Evolutionary conservation across 1,139 yeast genomes (phyloP).

Genomic region (Kodamaea ohmeri): DNA sequence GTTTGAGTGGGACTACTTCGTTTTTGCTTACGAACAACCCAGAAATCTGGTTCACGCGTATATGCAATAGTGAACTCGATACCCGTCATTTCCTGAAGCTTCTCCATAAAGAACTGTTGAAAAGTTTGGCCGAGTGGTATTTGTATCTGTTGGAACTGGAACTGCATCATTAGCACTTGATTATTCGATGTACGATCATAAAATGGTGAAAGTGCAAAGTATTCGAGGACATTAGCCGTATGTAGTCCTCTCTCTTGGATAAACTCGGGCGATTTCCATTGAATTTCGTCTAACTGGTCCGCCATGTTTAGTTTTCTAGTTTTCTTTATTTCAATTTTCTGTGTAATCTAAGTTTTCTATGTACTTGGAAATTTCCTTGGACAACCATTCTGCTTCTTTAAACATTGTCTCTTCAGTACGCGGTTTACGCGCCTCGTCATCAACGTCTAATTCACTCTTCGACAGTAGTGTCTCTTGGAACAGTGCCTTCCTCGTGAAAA

Average conservation of each 20-base stretch:
- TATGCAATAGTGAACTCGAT: conserved; percentile 75
- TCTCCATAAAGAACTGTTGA: conserved; percentile 40
- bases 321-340: not conserved
- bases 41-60: conserved; percentile 84
- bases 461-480: conserved; percentile 17
- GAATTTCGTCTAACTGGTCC: conserved; percentile 74
- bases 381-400: conserved; percentile 56
- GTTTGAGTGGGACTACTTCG: conserved; percentile 53
- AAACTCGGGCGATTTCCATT: conserved; percentile 98
- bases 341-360: not conserved
- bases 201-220: conserved; percentile 90
- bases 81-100: conserved; percentile 77
- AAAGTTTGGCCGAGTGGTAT: conserved; percentile 34
- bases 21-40: conserved; percentile 84
- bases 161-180: conserved; percentile 93
- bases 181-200: conserved; percentile 92
- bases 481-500: conserved; percentile 25
- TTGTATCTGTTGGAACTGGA: conserved; percentile 70
- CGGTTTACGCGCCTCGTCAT: conserved; percentile 48
- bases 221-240: conserved; percentile 87
- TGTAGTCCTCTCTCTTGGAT: conserved; percentile 83
- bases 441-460: conserved; percentile 38
- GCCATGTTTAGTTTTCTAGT: conserved; percentile 14
- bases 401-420: conserved; percentile 63
- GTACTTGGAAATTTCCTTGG: conserved; percentile 22